Evolutionary conservation across 2,329 filamentous ascomycete species (phyloP), one percentile per base, ranked within the genome.

Genomic region (Colletotrichum liaoningense): DNA sequence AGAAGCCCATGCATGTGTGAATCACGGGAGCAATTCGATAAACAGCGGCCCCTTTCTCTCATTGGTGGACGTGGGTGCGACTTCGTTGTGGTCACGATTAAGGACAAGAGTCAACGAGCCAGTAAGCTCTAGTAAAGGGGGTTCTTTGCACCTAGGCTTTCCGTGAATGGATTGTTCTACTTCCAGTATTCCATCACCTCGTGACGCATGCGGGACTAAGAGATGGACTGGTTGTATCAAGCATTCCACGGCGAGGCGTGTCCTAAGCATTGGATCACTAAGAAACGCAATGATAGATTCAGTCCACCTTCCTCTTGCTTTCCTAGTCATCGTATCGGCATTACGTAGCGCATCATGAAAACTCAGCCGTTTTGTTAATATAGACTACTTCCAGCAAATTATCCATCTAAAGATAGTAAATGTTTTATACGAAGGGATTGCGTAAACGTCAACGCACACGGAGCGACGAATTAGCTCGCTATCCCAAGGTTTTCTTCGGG

Each of bases 51-150:
- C 6, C 24, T 12, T 28, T 9, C 28, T 30, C 16, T 58, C 49
- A 72, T 72, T 69, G 69, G 69, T 16, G 7, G 19, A 38, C 16
- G 19, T 14, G 4, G 12, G 24, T 54, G 58, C 58, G 46, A 19
- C 58, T 30, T 54, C 14, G 38, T 68, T 19, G 49, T 26, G 26
- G 57, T 28, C 26, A 4, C 16, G 57, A 38, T 28, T 14, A 9
- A 11, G 22, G 22, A 28, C 56, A 35, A 33, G 26, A 35, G 49
- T 12, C 28, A 12, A 9, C 19, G 35, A 52, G 46, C 64, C 65
- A 72, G 38, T 69, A 19, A 33, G 38, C 16, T 58, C 16, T 30
- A 28, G 16, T 14, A 24, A 33, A 55, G 16, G 4, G 4, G 24
- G 12, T 16, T 12, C 11, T 33, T 3, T 14, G 11, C 16, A 28